Evolutionary conservation across 2,329 filamentous ascomycete species (phyloP), one percentile per base, ranked within the genome.

Genomic region (Fusarium compactum): DNA sequence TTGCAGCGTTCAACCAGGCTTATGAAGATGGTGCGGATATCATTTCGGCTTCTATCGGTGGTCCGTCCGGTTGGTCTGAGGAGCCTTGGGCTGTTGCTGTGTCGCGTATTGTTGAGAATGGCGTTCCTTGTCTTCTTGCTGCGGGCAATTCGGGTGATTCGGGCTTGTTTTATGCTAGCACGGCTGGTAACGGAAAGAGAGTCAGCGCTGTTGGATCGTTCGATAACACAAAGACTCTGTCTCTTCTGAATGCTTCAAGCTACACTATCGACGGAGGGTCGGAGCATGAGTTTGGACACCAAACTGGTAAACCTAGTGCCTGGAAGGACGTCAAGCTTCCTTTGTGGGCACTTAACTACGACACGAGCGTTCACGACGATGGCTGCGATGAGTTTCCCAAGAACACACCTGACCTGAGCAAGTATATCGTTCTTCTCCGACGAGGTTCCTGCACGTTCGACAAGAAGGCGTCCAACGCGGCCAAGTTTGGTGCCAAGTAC

Each of bases 21-120:
- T 89, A 85, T 69, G 84, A 90, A 73, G 87, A 84, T n/a, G 87
- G 86, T 34, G 84, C 84, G 38, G 80, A 89, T 71, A 85, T 89
- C 67, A 88, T 89, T 73, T 87, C 85, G 3, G 82, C 85, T 2
- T 87, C 85, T 5, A 83, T 89, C 45, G 85, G 86, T n/a, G 82
- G 81, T 0, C 71, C 82, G 0, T 82, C 80, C 0, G 87, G 87
- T 15, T 89, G 85, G 85, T 79, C 81, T 4, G 84, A 86, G 65
- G 83, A 86, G 16, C 81, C 85, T 0, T 86, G 82, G 83, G 81
- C 85, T 8, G 82, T 83, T 2, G 82, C 82, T 3, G 84, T 86
- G 15, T 83, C 84, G 18, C 82, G 85, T 6, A 87, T 89, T 34
- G 85, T 86, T 16, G 84, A 83, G 15, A 79, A 83, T 34, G 87